Evolutionary conservation across 345 rosid genomes (phyloP).

Genomic region (Arabidopsis thaliana): DNA sequence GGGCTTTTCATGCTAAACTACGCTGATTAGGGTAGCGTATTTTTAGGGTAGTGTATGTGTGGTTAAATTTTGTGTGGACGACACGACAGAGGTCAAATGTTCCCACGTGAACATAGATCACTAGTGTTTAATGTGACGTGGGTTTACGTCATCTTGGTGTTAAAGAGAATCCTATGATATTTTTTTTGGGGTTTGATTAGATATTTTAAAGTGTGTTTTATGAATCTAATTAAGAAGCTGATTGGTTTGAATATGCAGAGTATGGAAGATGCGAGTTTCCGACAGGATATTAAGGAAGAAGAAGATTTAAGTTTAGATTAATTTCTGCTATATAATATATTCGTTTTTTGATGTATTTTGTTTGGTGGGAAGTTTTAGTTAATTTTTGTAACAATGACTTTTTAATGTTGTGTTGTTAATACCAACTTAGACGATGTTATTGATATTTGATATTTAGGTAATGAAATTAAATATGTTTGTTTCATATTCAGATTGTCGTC

Average conservation of each 20-base stretch:
- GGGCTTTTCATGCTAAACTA: background rate
- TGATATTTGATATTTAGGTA: slow-evolving; percentile 9
- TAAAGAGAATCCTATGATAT: slow-evolving; percentile 33
- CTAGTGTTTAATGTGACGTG: background rate
- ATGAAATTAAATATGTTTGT: slow-evolving; percentile 1
- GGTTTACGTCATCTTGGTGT: background rate
- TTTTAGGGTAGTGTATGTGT: background rate
- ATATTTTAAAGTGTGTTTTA: background rate
- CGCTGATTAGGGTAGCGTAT: slow-evolving; percentile 30
- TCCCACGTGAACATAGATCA: slow-evolving; percentile 38
- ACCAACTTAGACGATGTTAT: slow-evolving; percentile 27
- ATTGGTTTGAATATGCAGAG: slow-evolving; percentile 52
- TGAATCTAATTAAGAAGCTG: background rate
- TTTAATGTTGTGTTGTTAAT: slow-evolving; percentile 33
- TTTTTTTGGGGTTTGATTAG: background rate
- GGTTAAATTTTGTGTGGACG: slow-evolving; percentile 19
- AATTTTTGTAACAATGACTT: slow-evolving; percentile 35
- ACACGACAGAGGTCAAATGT: slow-evolving; percentile 32
- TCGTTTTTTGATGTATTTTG: slow-evolving; percentile 32
- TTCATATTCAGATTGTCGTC: background rate
- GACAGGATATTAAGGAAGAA: slow-evolving; percentile 55
- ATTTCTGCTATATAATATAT: slow-evolving; percentile 26
- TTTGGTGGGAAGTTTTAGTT: slow-evolving; percentile 30
- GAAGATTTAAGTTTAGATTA: slow-evolving; percentile 23
- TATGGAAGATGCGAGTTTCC: slow-evolving; percentile 70